Evolutionary conservation across 2,329 filamentous ascomycete species (phyloP).

Genomic region (Hypoxylon sp.): DNA sequence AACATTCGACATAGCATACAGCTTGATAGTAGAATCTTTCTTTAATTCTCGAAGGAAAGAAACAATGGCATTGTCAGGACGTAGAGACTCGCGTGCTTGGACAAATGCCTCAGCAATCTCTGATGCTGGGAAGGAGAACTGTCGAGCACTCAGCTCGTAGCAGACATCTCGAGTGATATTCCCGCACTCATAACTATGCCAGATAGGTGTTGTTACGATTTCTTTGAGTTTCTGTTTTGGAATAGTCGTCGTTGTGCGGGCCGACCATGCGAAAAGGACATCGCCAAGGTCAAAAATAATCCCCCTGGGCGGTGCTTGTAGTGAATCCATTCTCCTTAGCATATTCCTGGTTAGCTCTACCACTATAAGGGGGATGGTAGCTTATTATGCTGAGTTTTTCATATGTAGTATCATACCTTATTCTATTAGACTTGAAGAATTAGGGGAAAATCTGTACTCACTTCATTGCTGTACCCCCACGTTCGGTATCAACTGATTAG

Average conservation of each 20-base stretch:
- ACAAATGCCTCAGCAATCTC: conserved; percentile 51
- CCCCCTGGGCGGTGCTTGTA: conserved; percentile 22
- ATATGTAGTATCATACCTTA: too few species aligned
- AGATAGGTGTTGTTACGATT: conserved; percentile 51
- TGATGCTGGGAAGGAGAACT: conserved; percentile 47
- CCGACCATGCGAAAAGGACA: conserved; percentile 55
- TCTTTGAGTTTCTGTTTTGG: conserved; percentile 43
- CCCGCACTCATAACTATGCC: conserved; percentile 52
- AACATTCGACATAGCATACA: conserved; percentile 56
- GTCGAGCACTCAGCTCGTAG: conserved; percentile 44
- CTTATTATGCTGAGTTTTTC: background rate
- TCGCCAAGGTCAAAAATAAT: conserved; percentile 57
- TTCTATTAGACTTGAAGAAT: too few species aligned
- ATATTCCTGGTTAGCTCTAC: background rate
- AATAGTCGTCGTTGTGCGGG: conserved; percentile 47
- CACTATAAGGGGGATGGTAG: background rate
- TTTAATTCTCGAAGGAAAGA: conserved; percentile 45
- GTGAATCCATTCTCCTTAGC: conserved; percentile 13
- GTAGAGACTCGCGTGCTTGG: conserved; percentile 52
- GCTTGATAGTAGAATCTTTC: conserved; percentile 33
- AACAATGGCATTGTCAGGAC: conserved; percentile 47
- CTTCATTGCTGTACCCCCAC: too few species aligned
- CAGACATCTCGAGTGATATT: conserved; percentile 49
- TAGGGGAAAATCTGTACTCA: too few species aligned
- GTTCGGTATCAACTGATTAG: too few species aligned